Percentiles rank a stretch among this genome's conserved stretches.
Conservation (phyloP, 2,329 filamentous ascomycete genomes). For the Colletotrichum sp. region DNA sequence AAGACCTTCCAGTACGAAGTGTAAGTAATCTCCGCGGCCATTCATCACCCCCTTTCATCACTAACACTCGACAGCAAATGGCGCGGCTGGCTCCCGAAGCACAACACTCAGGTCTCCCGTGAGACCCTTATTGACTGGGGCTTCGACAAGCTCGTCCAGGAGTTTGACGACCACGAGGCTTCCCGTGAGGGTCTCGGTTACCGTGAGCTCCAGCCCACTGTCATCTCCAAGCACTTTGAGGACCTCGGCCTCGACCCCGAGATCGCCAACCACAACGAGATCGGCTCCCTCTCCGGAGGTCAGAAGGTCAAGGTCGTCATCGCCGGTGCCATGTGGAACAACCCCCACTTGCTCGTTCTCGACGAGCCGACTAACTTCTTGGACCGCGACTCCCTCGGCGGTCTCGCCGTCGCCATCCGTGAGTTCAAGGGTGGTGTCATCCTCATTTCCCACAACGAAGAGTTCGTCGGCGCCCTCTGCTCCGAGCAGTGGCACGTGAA, state of each 20-base stretch:
- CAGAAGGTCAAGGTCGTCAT: conserved; percentile 99
- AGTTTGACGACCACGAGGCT: conserved; percentile 98
- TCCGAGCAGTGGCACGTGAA: conserved; percentile 96
- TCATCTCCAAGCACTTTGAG: conserved; percentile 98
- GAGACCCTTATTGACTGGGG: conserved; percentile 88
- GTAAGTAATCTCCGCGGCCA: conserved; percentile 48
- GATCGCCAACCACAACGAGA: conserved; percentile 99
- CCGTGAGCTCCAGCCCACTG: conserved; percentile 88
- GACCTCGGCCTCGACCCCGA: conserved; percentile 95
- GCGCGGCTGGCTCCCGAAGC: conserved; percentile 85
- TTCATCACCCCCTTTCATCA: conserved; percentile 25
- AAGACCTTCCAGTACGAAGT: conserved; percentile 99
- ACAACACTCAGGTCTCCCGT: conserved; percentile 90
- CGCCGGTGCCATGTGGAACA: conserved; percentile 97
- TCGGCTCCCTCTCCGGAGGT: conserved; percentile 91
- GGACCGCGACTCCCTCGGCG: conserved; percentile 95
- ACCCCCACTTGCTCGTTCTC: conserved; percentile 94
- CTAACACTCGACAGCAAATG: conserved; percentile 73
- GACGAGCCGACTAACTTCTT: conserved; percentile 99
- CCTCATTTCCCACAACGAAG: conserved; percentile 99
- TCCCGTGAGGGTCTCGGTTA: conserved; percentile 98
- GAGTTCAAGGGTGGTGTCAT: conserved; percentile 99
- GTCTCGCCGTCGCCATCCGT: conserved; percentile 94
- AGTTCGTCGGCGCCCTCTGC: conserved; percentile 95
- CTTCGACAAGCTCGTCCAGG: conserved; percentile 92